A percentile compares a stretch with the other conserved stretches of the same genome.
Conservation (phyloP, 2,329 filamentous ascomycete genomes). For the Colletotrichum siamense region DNA sequence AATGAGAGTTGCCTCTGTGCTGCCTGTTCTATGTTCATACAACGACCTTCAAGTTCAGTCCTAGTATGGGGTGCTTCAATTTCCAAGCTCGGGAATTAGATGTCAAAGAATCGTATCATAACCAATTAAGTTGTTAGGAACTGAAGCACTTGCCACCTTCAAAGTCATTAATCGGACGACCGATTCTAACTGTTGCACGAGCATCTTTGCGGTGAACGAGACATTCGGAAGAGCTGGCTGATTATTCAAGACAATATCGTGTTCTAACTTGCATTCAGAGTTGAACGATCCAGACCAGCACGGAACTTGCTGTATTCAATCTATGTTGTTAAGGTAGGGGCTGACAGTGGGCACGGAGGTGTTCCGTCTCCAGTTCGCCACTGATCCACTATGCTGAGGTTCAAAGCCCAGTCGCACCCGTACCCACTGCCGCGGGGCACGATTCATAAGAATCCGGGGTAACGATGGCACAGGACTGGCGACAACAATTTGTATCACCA, state of each 20-base stretch:
- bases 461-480: not conserved
- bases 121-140: not conserved
- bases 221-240: not conserved
- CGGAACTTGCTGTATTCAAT: not conserved
- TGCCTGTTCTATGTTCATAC: not conserved
- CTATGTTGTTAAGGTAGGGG: not conserved
- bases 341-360: not conserved
- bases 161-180: not conserved
- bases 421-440: not conserved
- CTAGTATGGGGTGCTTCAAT: not conserved
- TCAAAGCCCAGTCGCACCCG: not conserved
- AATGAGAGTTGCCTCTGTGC: not conserved
- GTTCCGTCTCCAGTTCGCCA: not conserved
- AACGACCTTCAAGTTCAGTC: not conserved
- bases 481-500: not conserved
- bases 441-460: not conserved
- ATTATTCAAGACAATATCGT: not conserved
- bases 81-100: not conserved
- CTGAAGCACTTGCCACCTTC: not conserved
- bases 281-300: not conserved
- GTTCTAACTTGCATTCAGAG: not conserved
- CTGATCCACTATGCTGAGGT: not conserved
- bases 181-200: not conserved
- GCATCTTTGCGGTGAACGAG: not conserved
- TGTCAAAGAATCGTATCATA: not conserved